Evolutionary conservation across 108 stramenopile species (phyloP).

Genomic region (Fragilaria radians): DNA sequence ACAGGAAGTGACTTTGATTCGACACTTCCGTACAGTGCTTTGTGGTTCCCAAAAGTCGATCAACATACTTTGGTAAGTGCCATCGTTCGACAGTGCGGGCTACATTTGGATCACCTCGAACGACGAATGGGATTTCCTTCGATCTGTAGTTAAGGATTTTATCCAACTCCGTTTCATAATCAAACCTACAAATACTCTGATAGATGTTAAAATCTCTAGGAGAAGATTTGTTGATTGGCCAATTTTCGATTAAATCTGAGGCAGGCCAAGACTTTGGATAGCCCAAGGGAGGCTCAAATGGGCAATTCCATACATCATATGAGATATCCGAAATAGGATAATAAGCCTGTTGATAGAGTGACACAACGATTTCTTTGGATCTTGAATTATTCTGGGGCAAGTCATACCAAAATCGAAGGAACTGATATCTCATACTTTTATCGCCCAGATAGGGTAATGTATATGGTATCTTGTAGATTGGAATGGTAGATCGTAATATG

Average conservation of each 20-base stretch:
- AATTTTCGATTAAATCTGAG: conserved; percentile 45
- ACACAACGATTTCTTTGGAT: no score
- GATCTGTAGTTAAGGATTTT: conserved; percentile 38
- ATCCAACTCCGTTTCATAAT: conserved; percentile 41
- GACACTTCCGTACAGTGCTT: conserved; percentile 62
- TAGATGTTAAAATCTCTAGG: conserved; percentile 36
- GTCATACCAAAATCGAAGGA: no score
- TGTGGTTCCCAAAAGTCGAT: conserved; percentile 34
- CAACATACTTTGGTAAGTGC: conserved; percentile 52
- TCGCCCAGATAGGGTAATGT: no score
- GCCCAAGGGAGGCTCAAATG: conserved; percentile 29
- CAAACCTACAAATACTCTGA: conserved; percentile 66
- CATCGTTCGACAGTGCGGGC: conserved; percentile 68
- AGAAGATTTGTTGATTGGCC: conserved; percentile 53
- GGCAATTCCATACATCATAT: conserved; percentile 60
- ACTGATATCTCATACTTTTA: no score
- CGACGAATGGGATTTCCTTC: conserved; percentile 87
- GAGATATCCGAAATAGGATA: no score
- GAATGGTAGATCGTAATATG: no score
- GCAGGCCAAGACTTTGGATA: conserved; percentile 58
- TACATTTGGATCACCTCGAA: conserved; percentile 75
- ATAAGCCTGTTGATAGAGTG: no score
- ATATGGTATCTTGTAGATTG: no score
- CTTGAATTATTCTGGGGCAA: no score
- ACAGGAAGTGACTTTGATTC: conserved; percentile 89